phyloP scores from a whole-genome alignment of 1,284 basidiomycete genomes.

The Neonothopanus nambi region DNA sequence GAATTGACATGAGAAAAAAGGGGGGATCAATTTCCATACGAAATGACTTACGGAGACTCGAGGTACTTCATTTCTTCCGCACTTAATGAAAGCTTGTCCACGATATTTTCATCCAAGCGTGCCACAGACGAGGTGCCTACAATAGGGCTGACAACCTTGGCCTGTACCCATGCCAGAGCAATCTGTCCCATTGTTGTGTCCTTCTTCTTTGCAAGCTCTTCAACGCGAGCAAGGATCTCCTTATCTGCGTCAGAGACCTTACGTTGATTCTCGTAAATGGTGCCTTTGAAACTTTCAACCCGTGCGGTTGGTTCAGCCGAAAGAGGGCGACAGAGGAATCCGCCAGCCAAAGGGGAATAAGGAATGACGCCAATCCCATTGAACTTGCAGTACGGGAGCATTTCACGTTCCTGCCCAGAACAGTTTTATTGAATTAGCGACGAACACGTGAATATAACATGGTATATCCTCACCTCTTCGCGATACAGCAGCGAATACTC shows the following conservation, averaged over 20 bases:
- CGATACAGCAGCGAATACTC: slow-evolving; percentile 39
- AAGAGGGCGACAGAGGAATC: slow-evolving; percentile 17
- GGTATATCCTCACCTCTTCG: slow-evolving; percentile 32
- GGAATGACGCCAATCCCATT: slow-evolving; percentile 31
- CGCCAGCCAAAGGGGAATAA: slow-evolving; percentile 18
- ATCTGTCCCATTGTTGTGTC: slow-evolving; percentile 29
- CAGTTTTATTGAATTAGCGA: too few relatives aligned
- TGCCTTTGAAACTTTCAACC: slow-evolving; percentile 6
- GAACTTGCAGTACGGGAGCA: slow-evolving; percentile 19
- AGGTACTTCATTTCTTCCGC: slow-evolving; percentile 17
- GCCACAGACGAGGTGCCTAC: slow-evolving; percentile 20
- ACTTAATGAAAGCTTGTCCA: slow-evolving; percentile 7
- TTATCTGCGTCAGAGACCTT: slow-evolving; percentile 20
- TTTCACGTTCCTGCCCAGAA: slow-evolving; percentile 19
- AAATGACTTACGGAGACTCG: slow-evolving; percentile 16
- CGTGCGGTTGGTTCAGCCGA: slow-evolving; percentile 11
- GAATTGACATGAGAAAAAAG: too few relatives aligned
- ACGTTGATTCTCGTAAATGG: background rate
- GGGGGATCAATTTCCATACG: background rate
- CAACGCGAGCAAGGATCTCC: slow-evolving; percentile 28
- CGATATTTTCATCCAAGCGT: slow-evolving; percentile 17
- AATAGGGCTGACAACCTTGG: slow-evolving; percentile 28
- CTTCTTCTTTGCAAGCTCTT: slow-evolving; percentile 29
- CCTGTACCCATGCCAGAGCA: slow-evolving; percentile 28
- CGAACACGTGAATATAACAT: background rate